These are phyloP conservation scores for Pezicula neosporulosa DNA, from an alignment of 2,329 filamentous ascomycete species.

Conservation along the genomic window DNA sequence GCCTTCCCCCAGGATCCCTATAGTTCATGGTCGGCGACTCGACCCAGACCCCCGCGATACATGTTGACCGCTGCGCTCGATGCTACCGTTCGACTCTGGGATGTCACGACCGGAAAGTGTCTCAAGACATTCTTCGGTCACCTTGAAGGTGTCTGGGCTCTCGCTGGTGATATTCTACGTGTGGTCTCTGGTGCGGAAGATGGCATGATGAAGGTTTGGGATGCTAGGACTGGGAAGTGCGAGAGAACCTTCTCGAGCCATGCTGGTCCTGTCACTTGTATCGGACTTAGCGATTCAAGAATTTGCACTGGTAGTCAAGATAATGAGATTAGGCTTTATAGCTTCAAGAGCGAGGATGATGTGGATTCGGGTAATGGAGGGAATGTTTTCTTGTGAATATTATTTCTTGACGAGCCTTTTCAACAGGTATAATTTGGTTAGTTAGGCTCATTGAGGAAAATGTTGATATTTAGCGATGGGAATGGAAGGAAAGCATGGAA, in stretches of 20 bases:
- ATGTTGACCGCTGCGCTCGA: conserved; percentile 93
- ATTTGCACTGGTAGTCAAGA: conserved; percentile 94
- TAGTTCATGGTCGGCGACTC: conserved; percentile 57
- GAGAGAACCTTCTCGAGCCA: conserved; percentile 92
- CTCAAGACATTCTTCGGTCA: conserved; percentile 95
- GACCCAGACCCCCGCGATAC: conserved; percentile 78
- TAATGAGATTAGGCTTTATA: conserved; percentile 83
- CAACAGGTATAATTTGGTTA: too few species aligned
- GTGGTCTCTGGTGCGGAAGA: conserved; percentile 90
- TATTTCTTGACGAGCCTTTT: too few species aligned
- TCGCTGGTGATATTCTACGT: conserved; percentile 83
- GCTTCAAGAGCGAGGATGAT: conserved; percentile 45
- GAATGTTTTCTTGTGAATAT: too few species aligned
- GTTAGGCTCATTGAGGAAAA: too few species aligned
- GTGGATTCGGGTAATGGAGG: background rate
- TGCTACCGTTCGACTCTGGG: conserved; percentile 89
- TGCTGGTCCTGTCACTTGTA: conserved; percentile 85
- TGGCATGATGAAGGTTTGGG: conserved; percentile 94
- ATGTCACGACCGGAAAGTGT: conserved; percentile 76
- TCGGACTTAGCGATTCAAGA: conserved; percentile 83
- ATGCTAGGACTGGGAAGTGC: conserved; percentile 85
- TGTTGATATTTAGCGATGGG: too few species aligned
- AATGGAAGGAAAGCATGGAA: too few species aligned
- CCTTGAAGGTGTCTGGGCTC: conserved; percentile 91
- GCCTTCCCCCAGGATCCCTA: conserved; percentile 11